phyloP scores from a whole-genome alignment of 2,329 filamentous ascomycete species.

The Fragosphaeria purpurea region DNA sequence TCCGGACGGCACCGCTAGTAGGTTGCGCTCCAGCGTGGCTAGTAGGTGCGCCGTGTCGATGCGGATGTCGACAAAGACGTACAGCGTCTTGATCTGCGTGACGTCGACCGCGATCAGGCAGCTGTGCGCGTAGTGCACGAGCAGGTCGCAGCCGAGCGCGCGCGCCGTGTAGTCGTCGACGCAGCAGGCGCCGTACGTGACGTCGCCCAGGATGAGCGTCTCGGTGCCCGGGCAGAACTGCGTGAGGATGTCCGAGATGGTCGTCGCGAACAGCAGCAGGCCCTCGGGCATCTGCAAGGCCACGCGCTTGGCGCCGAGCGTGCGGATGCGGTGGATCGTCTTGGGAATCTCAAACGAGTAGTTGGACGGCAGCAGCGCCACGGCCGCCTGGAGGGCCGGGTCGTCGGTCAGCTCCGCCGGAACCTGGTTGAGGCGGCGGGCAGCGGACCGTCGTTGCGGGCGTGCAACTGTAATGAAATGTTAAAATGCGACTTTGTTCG shows the following conservation, averaged over 20 bases:
- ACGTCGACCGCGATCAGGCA: constrained; percentile 94
- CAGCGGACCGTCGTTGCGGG: constrained; percentile 56
- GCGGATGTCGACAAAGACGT: constrained; percentile 96
- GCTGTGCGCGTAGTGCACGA: constrained; percentile 95
- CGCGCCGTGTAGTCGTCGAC: constrained; percentile 97
- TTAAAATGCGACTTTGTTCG: no score
- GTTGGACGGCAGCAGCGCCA: constrained; percentile 80
- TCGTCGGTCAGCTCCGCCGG: constrained; percentile 80
- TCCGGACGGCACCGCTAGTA: constrained; percentile 32
- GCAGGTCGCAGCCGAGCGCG: constrained; percentile 83
- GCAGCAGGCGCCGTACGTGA: constrained; percentile 96
- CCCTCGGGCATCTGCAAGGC: constrained; percentile 98
- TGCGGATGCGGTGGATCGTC: constrained; percentile 88
- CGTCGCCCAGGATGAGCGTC: constrained; percentile 97
- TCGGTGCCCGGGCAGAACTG: constrained; percentile 88
- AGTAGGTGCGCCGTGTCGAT: constrained; percentile 86
- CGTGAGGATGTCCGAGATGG: constrained; percentile 90
- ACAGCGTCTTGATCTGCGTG: constrained; percentile 92
- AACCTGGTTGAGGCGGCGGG: constrained; percentile 82
- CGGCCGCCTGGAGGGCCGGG: constrained; percentile 74
- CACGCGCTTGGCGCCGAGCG: constrained; percentile 66
- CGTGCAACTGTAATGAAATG: constrained; percentile 47
- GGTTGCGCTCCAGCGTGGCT: constrained; percentile 80
- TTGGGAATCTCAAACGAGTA: constrained; percentile 99
- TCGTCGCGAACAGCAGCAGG: constrained; percentile 88